Conservation (phyloP, 768 basidiomycete species). For the Lactarius trivialis region DNA sequence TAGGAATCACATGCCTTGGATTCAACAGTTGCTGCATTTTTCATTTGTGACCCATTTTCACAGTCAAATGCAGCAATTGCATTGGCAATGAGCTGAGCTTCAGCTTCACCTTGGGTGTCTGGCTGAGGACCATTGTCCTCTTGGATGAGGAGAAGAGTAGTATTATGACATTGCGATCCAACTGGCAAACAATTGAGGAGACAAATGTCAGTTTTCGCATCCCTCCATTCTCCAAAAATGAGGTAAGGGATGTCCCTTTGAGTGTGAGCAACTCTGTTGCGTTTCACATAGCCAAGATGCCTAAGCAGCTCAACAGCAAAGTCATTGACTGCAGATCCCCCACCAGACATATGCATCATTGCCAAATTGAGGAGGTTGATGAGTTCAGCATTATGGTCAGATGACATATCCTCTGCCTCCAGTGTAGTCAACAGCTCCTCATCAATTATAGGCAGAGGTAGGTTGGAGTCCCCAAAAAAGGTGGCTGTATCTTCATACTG, state of each 20-base stretch:
- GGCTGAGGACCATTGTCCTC: not conserved
- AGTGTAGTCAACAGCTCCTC: not conserved
- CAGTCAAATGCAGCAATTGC: not conserved
- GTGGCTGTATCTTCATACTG: not conserved
- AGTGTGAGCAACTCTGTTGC: not conserved
- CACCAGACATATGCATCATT: not conserved
- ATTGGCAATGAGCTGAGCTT: not conserved
- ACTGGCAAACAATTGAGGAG: not conserved
- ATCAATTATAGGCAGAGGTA: not conserved
- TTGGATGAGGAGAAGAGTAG: conserved; percentile 10
- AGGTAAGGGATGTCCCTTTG: not conserved
- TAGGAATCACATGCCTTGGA: not conserved
- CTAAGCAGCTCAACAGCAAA: conserved; percentile 2
- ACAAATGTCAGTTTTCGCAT: not conserved
- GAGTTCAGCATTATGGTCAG: not conserved
- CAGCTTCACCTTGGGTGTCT: too few relatives aligned
- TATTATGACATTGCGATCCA: too few relatives aligned
- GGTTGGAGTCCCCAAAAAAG: not conserved
- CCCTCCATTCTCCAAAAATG: not conserved
- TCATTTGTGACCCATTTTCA: not conserved
- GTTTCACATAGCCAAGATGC: conserved; percentile 1
- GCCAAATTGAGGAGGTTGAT: conserved; percentile 1
- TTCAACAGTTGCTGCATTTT: not conserved
- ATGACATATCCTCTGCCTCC: not conserved
- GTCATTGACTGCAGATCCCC: conserved; percentile 3